Conservation (phyloP, 495 filamentous ascomycete genomes). For the Haplographium delicatum region DNA sequence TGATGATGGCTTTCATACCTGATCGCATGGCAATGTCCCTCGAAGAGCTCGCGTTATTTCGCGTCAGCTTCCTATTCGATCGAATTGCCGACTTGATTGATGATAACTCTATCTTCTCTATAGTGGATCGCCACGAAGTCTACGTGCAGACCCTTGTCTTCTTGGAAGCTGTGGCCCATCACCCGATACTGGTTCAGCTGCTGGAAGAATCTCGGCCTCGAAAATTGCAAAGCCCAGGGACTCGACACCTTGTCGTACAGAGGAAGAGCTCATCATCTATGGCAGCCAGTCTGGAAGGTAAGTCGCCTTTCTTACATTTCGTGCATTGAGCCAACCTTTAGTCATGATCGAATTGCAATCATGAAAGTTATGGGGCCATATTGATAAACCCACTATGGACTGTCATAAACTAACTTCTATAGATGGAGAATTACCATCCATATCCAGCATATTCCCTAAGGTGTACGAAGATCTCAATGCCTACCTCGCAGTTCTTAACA, state of each 20-base stretch:
- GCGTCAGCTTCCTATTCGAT: conserved; percentile 17
- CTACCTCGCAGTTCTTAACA: too few relatives aligned
- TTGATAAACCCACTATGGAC: too few relatives aligned
- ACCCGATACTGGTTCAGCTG: conserved; percentile 3
- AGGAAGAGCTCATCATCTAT: neutral
- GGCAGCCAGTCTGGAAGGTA: too few relatives aligned
- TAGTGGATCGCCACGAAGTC: conserved; percentile 8
- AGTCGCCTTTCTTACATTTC: too few relatives aligned
- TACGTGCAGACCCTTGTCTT: too few relatives aligned
- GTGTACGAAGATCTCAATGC: too few relatives aligned
- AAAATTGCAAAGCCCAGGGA: conserved; percentile 10
- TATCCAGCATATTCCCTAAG: too few relatives aligned
- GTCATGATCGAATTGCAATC: too few relatives aligned
- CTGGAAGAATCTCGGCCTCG: conserved; percentile 5
- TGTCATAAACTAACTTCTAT: too few relatives aligned
- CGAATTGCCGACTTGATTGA: conserved; percentile 10
- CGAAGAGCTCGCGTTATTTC: conserved; percentile 8
- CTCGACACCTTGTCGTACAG: neutral
- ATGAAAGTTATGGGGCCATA: too few relatives aligned
- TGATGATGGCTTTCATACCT: conserved; percentile 5
- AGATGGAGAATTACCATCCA: too few relatives aligned
- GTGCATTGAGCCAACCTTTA: too few relatives aligned
- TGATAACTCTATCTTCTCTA: conserved; percentile 19
- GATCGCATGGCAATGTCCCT: neutral
- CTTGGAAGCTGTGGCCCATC: conserved; percentile 9